A percentile compares a stretch with the other conserved stretches of the same genome.
Evolutionary conservation across 768 basidiomycete genomes (phyloP).

Genomic region (Mycena vitilis): DNA sequence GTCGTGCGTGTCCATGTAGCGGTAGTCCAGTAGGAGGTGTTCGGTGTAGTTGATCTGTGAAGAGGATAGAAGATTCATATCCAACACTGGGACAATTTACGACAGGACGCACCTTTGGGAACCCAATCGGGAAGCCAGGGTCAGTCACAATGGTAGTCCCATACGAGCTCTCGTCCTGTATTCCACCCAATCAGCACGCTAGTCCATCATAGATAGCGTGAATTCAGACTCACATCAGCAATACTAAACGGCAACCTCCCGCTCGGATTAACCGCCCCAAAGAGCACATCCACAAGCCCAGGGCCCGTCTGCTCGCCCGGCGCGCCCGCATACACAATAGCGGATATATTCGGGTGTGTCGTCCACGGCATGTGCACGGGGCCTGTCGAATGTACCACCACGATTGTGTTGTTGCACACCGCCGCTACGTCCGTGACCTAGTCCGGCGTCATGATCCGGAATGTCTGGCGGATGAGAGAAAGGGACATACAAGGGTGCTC

Average conservation of each 20-base stretch:
- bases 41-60: conserved; percentile 76
- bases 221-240: conserved; percentile 68
- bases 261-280: conserved; percentile 80
- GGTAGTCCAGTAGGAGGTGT: conserved; percentile 71
- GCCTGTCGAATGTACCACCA: conserved; percentile 84
- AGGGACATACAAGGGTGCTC: conserved; percentile 54
- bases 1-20: conserved; percentile 66
- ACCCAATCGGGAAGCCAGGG: conserved; percentile 51
- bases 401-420: conserved; percentile 81
- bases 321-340: conserved; percentile 66
- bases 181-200: neutral
- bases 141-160: conserved; percentile 57
- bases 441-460: no score
- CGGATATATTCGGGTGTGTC: conserved; percentile 78
- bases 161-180: conserved; percentile 40
- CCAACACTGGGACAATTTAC: neutral
- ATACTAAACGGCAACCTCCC: conserved; percentile 82
- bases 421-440: conserved; percentile 69
- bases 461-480: no score
- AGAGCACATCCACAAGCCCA: conserved; percentile 80
- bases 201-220: conserved; percentile 49
- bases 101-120: conserved; percentile 29
- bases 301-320: conserved; percentile 85
- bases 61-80: neutral
- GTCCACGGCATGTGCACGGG: conserved; percentile 82